phyloP scores from a whole-genome alignment of 352 stramenopile genomes.

The Phytophthora multivora region DNA sequence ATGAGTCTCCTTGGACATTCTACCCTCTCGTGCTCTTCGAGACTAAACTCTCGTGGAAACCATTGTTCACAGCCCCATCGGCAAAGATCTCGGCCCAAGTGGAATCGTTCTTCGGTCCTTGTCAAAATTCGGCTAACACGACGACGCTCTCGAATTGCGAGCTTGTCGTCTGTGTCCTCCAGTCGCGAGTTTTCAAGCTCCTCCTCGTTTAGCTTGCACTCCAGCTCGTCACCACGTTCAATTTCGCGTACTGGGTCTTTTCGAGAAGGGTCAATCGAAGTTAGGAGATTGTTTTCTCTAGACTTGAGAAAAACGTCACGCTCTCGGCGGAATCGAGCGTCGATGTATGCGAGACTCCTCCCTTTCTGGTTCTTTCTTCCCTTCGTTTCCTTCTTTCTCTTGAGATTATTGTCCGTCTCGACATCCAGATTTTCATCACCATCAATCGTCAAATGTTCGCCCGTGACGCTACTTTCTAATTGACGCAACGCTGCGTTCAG shows the following conservation, averaged over 20 bases:
- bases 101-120: slow-evolving; percentile 45
- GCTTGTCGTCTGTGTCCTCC: slow-evolving; percentile 51
- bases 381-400: slow-evolving; percentile 11
- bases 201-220: slow-evolving; percentile 48
- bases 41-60: slow-evolving; percentile 46
- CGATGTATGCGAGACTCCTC: slow-evolving; percentile 58
- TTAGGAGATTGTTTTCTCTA: slow-evolving; percentile 41
- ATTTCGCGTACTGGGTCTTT: slow-evolving; percentile 45
- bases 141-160: slow-evolving; percentile 49
- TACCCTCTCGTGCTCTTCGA: slow-evolving; percentile 54
- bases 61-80: slow-evolving; percentile 66
- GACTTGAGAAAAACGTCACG: slow-evolving; percentile 57
- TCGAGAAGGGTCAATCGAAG: slow-evolving; percentile 41
- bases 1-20: slow-evolving; percentile 68
- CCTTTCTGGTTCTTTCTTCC: slow-evolving; percentile 24
- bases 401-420: slow-evolving; percentile 9
- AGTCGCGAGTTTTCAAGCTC: slow-evolving; percentile 53
- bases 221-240: slow-evolving; percentile 40
- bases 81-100: slow-evolving; percentile 43
- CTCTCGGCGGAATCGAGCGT: slow-evolving; percentile 63
- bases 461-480: slow-evolving; percentile 59
- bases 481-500: slow-evolving; percentile 45
- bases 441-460: slow-evolving; percentile 53
- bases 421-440: slow-evolving; percentile 14
- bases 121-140: slow-evolving; percentile 63